Evolutionary conservation across 2,329 filamentous ascomycete genomes (phyloP), one percentile per base, ranked within the genome.

Genomic region (Cladosporium sp.): DNA sequence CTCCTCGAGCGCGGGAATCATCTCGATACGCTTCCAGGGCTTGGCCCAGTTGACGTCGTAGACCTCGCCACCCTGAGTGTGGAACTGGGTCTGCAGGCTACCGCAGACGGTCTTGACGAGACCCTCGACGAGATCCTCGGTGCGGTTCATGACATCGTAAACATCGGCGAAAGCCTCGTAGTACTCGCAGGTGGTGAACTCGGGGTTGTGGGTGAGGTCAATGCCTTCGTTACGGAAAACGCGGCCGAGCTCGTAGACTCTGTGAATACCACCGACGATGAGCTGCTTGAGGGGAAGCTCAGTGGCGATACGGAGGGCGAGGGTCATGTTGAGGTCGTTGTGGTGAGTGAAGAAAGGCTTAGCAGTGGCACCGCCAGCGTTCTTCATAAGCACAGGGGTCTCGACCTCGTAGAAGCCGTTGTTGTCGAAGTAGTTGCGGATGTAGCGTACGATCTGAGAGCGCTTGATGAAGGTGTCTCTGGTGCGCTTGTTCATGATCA

Each of bases 181-280:
- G 75, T 97, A 97, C 72, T 98, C 93, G 70, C 89, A 89, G 22
- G 89, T 95, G 41, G 93, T 98, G 77, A 98, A 98, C 70, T 98
- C 93, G 37, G 88, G 93, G 77, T 97, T 98, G 78, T 98, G 93
- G 7, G 93, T 98, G 46, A 93, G 77, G 69, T 95, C 89, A 59
- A 89, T 86, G 55, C 87, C 85, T 72, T 95, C 91, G 67, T 98
- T 98, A 64, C 93, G 79, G 82, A 98, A 98, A 69, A 95, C 89
- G 60, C 90, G 86, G 59, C 93, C 93, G 58, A 98, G 83, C 70
- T 98, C 93, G 73, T 95, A 98, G 11, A 98, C 93, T 63, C 88
- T 84, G 75, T 95, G 89, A 40, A 97, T 80, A 55, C 92, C 93
- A 66, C 95, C 95, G 32, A 98, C 92, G 46, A 97, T 87, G 54